phyloP scores from a whole-genome alignment of 2,329 filamentous ascomycete genomes.

The Podosphaera xanthii region DNA sequence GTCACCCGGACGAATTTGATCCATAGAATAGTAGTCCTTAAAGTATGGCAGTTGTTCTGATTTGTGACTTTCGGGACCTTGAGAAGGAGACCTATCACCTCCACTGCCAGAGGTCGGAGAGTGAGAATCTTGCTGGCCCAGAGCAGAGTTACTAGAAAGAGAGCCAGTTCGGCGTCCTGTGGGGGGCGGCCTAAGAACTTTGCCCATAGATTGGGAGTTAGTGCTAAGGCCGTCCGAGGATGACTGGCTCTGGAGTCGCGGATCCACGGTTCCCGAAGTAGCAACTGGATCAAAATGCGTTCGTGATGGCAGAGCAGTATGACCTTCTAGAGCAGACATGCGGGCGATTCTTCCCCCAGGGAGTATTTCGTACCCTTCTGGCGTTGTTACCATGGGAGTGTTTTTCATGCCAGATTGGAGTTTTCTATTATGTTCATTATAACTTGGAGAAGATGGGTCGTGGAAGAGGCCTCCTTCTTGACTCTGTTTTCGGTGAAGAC shows the following conservation, averaged over 20 bases:
- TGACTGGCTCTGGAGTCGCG: constrained; percentile 31
- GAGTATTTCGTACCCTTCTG: constrained; percentile 44
- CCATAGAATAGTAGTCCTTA: constrained; percentile 96
- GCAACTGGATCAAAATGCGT: constrained; percentile 8
- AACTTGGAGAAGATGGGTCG: constrained; percentile 62
- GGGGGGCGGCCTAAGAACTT: constrained; percentile 33
- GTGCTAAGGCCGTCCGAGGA: constrained; percentile 59
- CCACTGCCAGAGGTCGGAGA: constrained; percentile 48
- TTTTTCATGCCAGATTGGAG: constrained; percentile 23
- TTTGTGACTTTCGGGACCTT: constrained; percentile 64
- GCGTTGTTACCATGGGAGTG: constrained; percentile 17
- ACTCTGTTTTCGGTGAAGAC: constrained; percentile 27
- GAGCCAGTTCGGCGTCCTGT: constrained; percentile 58
- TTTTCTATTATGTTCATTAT: constrained; percentile 18
- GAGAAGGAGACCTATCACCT: constrained; percentile 61
- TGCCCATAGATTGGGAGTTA: constrained; percentile 35
- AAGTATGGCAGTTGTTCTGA: constrained; percentile 92
- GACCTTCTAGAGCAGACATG: constrained; percentile 80
- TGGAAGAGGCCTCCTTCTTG: constrained; percentile 54
- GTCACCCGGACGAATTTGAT: constrained; percentile 82
- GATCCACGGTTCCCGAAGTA: constrained; percentile 19
- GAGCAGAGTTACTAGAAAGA: constrained; percentile 59
- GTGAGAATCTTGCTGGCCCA: constrained; percentile 44
- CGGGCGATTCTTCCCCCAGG: constrained; percentile 78
- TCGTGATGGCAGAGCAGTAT: constrained; percentile 34